A percentile compares a stretch with the other conserved stretches of the same genome.
These are phyloP conservation scores for Paraglomus occultum DNA, from an alignment of 192 early-diverging fungal genomes.

Conservation along the genomic window DNA sequence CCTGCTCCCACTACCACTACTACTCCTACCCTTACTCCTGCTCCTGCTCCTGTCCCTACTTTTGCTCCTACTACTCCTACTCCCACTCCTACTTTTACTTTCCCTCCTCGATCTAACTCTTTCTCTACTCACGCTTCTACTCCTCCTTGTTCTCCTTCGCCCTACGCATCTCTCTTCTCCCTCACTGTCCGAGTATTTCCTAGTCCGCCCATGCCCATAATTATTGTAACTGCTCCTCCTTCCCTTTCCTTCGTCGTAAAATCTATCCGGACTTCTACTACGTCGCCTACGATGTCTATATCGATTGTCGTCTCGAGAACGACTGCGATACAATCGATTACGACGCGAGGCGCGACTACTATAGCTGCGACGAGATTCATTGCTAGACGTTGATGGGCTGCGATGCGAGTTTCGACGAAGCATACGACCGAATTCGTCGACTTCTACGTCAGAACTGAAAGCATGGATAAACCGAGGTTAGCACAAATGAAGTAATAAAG, in stretches of 20 bases:
- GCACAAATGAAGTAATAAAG: too few relatives aligned
- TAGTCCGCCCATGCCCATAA: too few relatives aligned
- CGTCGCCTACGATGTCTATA: background rate
- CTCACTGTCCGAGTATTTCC: background rate
- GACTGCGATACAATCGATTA: too few relatives aligned
- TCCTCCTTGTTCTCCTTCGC: too few relatives aligned
- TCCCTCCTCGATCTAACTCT: background rate
- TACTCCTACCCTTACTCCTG: background rate
- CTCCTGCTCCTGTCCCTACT: background rate
- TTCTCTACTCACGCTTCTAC: too few relatives aligned
- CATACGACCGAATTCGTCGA: conserved; percentile 43
- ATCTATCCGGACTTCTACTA: too few relatives aligned
- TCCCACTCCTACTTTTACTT: background rate
- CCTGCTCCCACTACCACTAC: background rate
- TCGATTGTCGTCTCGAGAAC: background rate
- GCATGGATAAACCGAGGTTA: too few relatives aligned
- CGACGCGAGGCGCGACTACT: too few relatives aligned
- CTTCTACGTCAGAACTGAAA: conserved; percentile 37
- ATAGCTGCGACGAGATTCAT: too few relatives aligned
- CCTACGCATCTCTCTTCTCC: background rate
- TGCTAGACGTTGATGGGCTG: background rate
- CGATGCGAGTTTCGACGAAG: conserved; percentile 25
- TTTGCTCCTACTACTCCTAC: too few relatives aligned
- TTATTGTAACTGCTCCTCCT: too few relatives aligned
- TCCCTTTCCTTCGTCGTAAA: too few relatives aligned